Evolutionary conservation across 179 eudicot species (phyloP), one percentile per base, ranked within the genome.

Genomic region (Sideroxylon spinosum): DNA sequence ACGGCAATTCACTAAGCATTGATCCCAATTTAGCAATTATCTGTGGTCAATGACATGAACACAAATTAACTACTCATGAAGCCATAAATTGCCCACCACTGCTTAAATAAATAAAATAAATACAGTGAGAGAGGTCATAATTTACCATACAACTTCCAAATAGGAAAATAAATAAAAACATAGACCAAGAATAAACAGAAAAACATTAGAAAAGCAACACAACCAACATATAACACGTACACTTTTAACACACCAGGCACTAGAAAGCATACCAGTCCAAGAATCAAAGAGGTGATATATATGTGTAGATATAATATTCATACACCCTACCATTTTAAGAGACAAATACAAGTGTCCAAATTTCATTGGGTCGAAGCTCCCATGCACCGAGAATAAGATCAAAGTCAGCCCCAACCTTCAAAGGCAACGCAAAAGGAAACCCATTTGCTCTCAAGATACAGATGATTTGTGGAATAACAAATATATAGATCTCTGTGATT

Each of bases 391-490:
- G 86, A 83, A 79, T 77, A 82, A 78, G 86, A 81, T 82, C 85
- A 85, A 75, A 79, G 76, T 85, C 82, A 84, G 85, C 84, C 86
- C 78, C 84, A 73, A 85, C 90, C 88, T 87, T 86, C 87, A 86
- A 83, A 85, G 82, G 81, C 85, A 78, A 81, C 64, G 84, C 79
- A 79, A 84, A 85, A 84, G 80, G 83, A 83, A 86, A 85, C 64
- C 84, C 86, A 73, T 80, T 79, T 80, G 74, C 85, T 86, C 77
- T 84, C 84, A 86, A 86, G 78, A 82, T 48, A 81, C 76, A 57
- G 59, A 68, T 56, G 67, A 56, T 69, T 74, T 76, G 37, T 60
- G 63, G 67, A 56, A 82, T 69, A 79, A 63, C 19, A 73, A 76
- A 78, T 25, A 68, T 9, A 48, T 68, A 6, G 16, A 56, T 44